phyloP scores from a whole-genome alignment of 805 yeast genomes.

The Barnettozyma botsteinii region DNA sequence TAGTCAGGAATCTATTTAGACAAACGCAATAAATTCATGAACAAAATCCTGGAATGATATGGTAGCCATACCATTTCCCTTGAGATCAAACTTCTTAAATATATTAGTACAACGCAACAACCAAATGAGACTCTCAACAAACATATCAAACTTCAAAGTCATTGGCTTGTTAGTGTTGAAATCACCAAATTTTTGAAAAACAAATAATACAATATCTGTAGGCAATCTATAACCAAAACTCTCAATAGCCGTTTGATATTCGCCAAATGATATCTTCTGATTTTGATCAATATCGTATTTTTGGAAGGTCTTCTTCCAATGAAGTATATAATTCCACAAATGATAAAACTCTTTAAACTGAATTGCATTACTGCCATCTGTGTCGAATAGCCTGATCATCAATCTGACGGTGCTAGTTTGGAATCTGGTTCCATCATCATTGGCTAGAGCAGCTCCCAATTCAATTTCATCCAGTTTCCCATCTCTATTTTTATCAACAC shows the following conservation, averaged over 20 bases:
- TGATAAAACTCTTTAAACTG: constrained; percentile 59
- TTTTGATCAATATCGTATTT: constrained; percentile 55
- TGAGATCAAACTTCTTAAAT: constrained; percentile 71
- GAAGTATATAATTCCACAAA: constrained; percentile 61
- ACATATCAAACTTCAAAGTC: constrained; percentile 67
- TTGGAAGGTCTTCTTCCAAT: constrained; percentile 60
- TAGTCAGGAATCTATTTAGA: constrained; percentile 23
- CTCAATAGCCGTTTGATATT: constrained; percentile 53
- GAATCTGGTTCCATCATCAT: constrained; percentile 60
- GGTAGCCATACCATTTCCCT: constrained; percentile 67
- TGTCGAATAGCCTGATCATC: constrained; percentile 60
- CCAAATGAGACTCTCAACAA: constrained; percentile 76
- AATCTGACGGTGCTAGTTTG: constrained; percentile 52
- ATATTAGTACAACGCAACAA: constrained; percentile 70
- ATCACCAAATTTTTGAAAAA: constrained; percentile 52
- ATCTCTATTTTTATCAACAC: constrained; percentile 47
- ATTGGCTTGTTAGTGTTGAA: constrained; percentile 25
- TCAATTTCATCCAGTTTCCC: constrained; percentile 54
- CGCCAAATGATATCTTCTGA: constrained; percentile 59
- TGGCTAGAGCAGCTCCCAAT: constrained; percentile 50
- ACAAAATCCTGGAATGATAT: constrained; percentile 62
- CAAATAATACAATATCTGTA: constrained; percentile 47
- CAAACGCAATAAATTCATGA: constrained; percentile 40
- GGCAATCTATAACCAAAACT: constrained; percentile 63
- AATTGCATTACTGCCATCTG: constrained; percentile 38